These are phyloP conservation scores for Gossypium ekmanianum DNA, from an alignment of 345 rosid genomes.

Conservation along the genomic window DNA sequence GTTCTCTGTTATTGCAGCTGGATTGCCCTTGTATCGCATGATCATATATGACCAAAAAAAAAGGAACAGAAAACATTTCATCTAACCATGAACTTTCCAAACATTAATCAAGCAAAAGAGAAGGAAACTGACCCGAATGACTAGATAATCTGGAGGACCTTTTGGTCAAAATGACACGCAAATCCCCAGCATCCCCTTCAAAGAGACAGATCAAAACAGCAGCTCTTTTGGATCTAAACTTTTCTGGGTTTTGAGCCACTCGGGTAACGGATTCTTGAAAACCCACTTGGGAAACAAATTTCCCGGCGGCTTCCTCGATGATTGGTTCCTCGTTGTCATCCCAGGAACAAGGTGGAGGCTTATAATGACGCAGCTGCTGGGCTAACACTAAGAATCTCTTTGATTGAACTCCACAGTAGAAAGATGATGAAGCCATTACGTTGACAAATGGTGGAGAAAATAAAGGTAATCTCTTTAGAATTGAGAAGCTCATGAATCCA, in stretches of 20 bases:
- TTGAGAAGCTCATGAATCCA: slow-evolving; percentile 38
- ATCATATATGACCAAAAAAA: no score
- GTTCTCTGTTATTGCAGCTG: no score
- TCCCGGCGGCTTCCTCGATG: slow-evolving; percentile 50
- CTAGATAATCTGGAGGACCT: slow-evolving; percentile 69
- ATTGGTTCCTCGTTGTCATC: slow-evolving; percentile 49
- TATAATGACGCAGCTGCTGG: slow-evolving; percentile 71
- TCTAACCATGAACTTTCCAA: background rate
- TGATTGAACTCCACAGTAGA: slow-evolving; percentile 26
- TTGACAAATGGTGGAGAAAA: slow-evolving; percentile 18
- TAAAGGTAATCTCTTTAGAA: slow-evolving; percentile 34
- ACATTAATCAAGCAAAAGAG: background rate
- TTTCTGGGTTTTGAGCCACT: slow-evolving; percentile 35
- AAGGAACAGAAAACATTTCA: background rate
- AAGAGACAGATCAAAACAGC: slow-evolving; percentile 88
- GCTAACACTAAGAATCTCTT: slow-evolving; percentile 46
- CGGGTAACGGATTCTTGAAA: slow-evolving; percentile 71
- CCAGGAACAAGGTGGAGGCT: slow-evolving; percentile 43
- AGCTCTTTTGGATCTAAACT: slow-evolving; percentile 74
- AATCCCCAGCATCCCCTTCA: slow-evolving; percentile 75
- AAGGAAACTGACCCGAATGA: slow-evolving; percentile 66
- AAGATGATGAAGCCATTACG: slow-evolving; percentile 39
- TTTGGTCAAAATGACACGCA: slow-evolving; percentile 82
- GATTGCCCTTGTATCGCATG: no score
- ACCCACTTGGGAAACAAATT: slow-evolving; percentile 77